A percentile compares a stretch with the other conserved stretches of the same genome.
phyloP scores from a whole-genome alignment of 768 basidiomycete species.

The Hygrocybe punicea region DNA sequence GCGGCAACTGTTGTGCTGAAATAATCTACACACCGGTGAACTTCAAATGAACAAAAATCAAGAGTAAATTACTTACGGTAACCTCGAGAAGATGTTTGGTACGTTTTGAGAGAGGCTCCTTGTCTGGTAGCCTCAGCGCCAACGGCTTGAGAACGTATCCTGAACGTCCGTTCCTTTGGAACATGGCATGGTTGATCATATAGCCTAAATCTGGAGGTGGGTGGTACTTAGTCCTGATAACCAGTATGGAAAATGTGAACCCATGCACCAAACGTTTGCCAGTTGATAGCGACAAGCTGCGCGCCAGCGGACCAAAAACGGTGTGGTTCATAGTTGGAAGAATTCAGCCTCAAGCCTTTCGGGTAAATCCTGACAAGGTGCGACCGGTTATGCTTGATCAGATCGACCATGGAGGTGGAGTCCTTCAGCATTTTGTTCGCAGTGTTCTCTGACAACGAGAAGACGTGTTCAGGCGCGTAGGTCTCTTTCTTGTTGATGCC shows the following conservation, averaged over 20 bases:
- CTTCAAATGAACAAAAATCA: neutral
- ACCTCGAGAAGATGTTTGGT: slow-evolving; percentile 64
- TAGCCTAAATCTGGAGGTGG: slow-evolving; percentile 68
- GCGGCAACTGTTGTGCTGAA: slow-evolving; percentile 88
- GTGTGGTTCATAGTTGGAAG: slow-evolving; percentile 89
- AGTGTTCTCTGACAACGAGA: slow-evolving; percentile 86
- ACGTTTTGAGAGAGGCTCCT: slow-evolving; percentile 55
- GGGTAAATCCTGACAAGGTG: slow-evolving; percentile 91
- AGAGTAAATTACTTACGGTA: slow-evolving; percentile 37
- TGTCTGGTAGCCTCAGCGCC: slow-evolving; percentile 61
- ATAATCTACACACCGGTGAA: slow-evolving; percentile 37
- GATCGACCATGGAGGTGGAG: slow-evolving; percentile 53
- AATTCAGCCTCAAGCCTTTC: slow-evolving; percentile 75
- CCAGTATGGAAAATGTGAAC: neutral
- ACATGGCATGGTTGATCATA: slow-evolving; percentile 96
- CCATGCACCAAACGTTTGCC: slow-evolving; percentile 88
- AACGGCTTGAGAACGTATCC: slow-evolving; percentile 92
- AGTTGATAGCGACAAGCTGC: slow-evolving; percentile 93
- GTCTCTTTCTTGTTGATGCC: slow-evolving; percentile 88
- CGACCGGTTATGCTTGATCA: slow-evolving; percentile 86
- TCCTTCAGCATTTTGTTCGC: slow-evolving; percentile 75
- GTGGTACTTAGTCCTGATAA: slow-evolving; percentile 2
- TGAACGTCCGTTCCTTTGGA: slow-evolving; percentile 81
- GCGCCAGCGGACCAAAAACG: slow-evolving; percentile 87
- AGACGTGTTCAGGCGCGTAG: slow-evolving; percentile 85